Base-by-base conservation (phyloP, 2,329 filamentous ascomycete species). In the Ceratocystis eucalypticola region DNA sequence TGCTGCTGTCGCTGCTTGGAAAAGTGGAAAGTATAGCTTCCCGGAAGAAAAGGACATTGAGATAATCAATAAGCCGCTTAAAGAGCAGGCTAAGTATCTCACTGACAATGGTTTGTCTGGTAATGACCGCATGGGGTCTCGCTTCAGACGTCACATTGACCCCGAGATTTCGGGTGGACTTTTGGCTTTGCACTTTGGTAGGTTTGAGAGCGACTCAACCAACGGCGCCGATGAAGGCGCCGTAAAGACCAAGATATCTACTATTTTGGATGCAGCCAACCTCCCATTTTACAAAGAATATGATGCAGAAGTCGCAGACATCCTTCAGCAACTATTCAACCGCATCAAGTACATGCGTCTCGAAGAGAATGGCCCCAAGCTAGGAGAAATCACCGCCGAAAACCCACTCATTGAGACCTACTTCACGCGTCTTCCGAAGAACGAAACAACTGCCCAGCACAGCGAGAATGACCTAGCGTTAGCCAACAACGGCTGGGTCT, bases 401-500 rank as follows among this genome's bases (percentile, higher is more conserved):
- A 93, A 84, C 71, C 92, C 94, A 12, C 79, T 99, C 33, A 90
- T 96, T 69, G 94, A 99, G 78, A 82, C 88, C 0, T 99, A 99
- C 77, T 99, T 99, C 76, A 97, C 94, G 0, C 85, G 93, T 33
- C 80, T 99, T 50, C 89, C 92, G 1, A 74, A 82, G 37, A 96
- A 96, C 71, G 84, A 88, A 10, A 84, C 81, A 10, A 96, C 94
- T 0, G 81, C 85, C 69, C 86, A 89, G 72, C 88, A 95, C 72
- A 86, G 86, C 67, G 81, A 86, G 1, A 87, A 87, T 67, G 87
- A 91, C 55, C 80, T 96, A 59, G 89, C 90, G 1, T 78, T 99
- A 64, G 92, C 87, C 50, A 97, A 97, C 76, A 99, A 99, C 73
- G 94, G 94, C 55, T 99, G 94, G 94, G 92, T 99, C 7, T 99